phyloP scores from a whole-genome alignment of 345 rosid genomes.

The Eucalyptus leucophloia region DNA sequence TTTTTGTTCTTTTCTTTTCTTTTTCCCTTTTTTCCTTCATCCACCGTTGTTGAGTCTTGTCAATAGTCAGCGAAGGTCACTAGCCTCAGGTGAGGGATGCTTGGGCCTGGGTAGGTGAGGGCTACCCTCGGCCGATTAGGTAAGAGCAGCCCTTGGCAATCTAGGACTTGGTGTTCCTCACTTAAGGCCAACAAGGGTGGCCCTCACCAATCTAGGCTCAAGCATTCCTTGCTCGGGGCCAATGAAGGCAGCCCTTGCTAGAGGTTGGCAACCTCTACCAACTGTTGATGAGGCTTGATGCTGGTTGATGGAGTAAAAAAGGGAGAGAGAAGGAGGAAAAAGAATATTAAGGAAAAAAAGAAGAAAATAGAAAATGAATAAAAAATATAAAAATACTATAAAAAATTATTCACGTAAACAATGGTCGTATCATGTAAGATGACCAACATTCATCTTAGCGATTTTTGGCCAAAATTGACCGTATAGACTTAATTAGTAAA shows the following conservation, averaged over 20 bases:
- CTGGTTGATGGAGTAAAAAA: neutral
- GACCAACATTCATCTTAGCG: accelerated
- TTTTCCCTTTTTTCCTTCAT: neutral
- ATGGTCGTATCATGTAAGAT: too few relatives aligned
- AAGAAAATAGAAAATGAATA: too few relatives aligned
- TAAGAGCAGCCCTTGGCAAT: too few relatives aligned
- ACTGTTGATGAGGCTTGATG: neutral
- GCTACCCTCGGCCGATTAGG: neutral
- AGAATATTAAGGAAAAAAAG: neutral
- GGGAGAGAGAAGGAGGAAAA: too few relatives aligned
- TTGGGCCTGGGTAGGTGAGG: neutral
- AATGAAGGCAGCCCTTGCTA: neutral
- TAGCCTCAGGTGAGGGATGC: neutral
- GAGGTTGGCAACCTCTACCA: neutral
- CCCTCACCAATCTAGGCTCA: neutral
- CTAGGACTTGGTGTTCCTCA: too few relatives aligned
- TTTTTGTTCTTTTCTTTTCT: too few relatives aligned
- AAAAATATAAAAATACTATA: too few relatives aligned
- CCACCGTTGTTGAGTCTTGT: neutral
- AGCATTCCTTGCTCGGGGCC: neutral
- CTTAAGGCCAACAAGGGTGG: neutral
- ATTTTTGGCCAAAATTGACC: neutral
- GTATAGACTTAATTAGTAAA: neutral
- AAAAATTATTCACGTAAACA: neutral
- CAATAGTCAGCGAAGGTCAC: too few relatives aligned